Base-by-base conservation (phyloP, 2,329 filamentous ascomycete species). In the Botrytis pseudocinerea region DNA sequence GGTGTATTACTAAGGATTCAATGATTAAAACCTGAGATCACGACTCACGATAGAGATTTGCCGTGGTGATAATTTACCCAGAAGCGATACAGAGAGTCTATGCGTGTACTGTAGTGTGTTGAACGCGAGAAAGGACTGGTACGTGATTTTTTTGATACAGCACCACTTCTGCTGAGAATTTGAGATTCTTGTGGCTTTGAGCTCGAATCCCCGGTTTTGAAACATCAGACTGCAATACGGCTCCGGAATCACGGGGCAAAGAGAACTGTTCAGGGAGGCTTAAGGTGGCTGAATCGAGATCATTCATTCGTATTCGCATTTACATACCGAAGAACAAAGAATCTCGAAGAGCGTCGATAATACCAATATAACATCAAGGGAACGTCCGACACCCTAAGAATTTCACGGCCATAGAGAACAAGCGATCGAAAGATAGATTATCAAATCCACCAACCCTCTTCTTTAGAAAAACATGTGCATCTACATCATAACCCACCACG, bases 381-480 rank as follows among this genome's bases (percentile, higher is more conserved):
- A 57, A 57, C n/a, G 14, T 4, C 14, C n/a, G 16, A 9, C 1
- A 5, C n/a, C 42, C 7, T 9, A 8, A 57, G 51, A n/a, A 28
- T 57, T 9, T 28, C 3, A 28, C n/a, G 91, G 82, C 0, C 93
- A 85, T 1, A 91, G 91, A n/a, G 7, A 14, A 61, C 35, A 6
- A 40, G 14, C 12, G 14, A 42, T 38, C 25, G 9, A n/a, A 62
- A 32, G 16, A 28, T 1, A 18, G 25, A 62, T 42, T 18, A 20
- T n/a, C 60, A 32, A 40, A 25, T 42, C 25, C 25, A 42, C 2
- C 8, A 1, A 40, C 1, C 22, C 7, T 9, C 6, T 28, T 57
- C n/a, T 57, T 9, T 2, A 9, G 4, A 62, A 12, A 8, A 16
- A 62, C 16, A 62, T 62, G 60, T 62, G 60, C 14, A 62, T 62